These are phyloP conservation scores for Ziziphus jujuba DNA, from an alignment of 306 rosid species.

Conservation along the genomic window DNA sequence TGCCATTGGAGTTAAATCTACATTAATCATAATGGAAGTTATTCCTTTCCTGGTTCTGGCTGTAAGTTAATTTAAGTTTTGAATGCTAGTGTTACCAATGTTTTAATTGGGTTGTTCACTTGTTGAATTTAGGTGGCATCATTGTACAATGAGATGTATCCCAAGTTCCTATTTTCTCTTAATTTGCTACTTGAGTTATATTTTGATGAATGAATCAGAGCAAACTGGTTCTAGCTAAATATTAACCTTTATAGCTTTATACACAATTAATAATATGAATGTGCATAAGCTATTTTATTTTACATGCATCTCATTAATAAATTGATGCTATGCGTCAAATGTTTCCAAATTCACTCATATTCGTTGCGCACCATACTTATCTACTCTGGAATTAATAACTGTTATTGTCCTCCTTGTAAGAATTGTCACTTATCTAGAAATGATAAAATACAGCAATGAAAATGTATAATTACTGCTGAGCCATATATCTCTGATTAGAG, in stretches of 20 bases:
- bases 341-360: too few species aligned
- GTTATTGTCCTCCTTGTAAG: background rate
- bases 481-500: background rate
- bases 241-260: too few species aligned
- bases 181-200: slow-evolving; percentile 5
- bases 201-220: background rate
- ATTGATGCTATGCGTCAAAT: background rate
- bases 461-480: background rate
- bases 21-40: slow-evolving; percentile 97
- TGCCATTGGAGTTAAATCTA: slow-evolving; percentile 86
- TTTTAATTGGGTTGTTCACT: background rate
- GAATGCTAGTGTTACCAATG: slow-evolving; percentile 2
- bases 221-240: slow-evolving; percentile 1
- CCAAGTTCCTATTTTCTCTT: background rate
- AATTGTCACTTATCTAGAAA: background rate
- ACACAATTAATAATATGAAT: background rate
- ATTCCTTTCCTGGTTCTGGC: slow-evolving; percentile 95
- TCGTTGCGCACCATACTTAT: background rate
- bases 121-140: background rate
- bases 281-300: background rate
- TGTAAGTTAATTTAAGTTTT: slow-evolving; percentile 49
- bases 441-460: background rate
- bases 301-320: background rate
- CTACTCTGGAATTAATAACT: background rate
- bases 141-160: background rate